Base-by-base conservation (phyloP, 176 grass and related monocot genomes). In the Tillandsia leiboldiana region DNA sequence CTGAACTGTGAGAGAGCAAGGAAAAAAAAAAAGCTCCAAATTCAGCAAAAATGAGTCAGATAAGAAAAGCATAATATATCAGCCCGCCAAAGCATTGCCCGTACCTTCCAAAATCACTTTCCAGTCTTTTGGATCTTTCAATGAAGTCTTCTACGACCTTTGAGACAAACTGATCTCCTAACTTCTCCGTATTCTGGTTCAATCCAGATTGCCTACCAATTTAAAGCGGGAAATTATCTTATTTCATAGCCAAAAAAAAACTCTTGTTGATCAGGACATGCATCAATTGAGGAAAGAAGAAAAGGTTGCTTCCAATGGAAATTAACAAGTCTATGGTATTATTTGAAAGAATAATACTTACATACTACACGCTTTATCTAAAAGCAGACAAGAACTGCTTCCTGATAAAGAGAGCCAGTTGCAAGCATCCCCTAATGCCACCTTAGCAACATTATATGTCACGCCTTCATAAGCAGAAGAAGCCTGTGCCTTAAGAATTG, bases 101-200 rank as follows among this genome's bases (percentile, higher is more conserved):
- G 2, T 92, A 97, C 93, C 93, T 87, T 72, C 73, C 64, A 61
- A 92, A 87, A 71, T 88, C 89, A 74, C 64, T 81, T 80, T 92
- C 84, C 52, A 92, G 73, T 71, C 85, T 87, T 66, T 51, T 87
- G 70, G 87, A 83, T 88, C 86, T 85, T 84, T 86, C 93, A 87
- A 75, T 70, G 73, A 84, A 96, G 68, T 86, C 79, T 79, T 92
- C 89, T 10, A 87, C 77, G 9, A 78, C 79, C 67, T 87, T 87
- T 66, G 86, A 85, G 68, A 74, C 73, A 51, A 87, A 80, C 67
- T 67, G 80, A 26, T 77, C 86, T 80, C 87, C 83, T 2, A 81
- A 79, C 84, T 87, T 84, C 69, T 91, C 83, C 10, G 58, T 71
- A 73, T 64, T 83, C 53, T 51, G 81, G 28, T 53, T 72, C 82